Conservation (phyloP, 2,329 filamentous ascomycete species). For the Rhinocladiella mackenziei region DNA sequence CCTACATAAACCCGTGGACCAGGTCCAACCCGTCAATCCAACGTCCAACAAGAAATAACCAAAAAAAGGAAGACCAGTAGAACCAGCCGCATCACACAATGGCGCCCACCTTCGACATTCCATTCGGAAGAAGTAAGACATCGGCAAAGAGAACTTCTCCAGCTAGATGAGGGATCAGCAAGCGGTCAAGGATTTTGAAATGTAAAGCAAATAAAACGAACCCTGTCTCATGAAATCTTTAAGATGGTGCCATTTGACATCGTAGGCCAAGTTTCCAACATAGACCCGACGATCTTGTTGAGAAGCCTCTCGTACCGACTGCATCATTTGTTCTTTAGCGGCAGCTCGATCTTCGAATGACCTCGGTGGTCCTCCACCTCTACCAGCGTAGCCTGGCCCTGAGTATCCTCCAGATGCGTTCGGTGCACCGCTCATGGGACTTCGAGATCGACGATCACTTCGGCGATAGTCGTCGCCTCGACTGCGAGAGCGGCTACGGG, state of each 20-base stretch:
- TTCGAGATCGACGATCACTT: constrained; percentile 72
- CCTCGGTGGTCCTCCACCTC: constrained; percentile 62
- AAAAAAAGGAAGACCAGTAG: constrained; percentile 61
- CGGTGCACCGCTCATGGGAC: constrained; percentile 69
- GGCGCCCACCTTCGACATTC: constrained; percentile 99
- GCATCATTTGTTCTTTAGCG: constrained; percentile 94
- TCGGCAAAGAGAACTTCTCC: constrained; percentile 99
- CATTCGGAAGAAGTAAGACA: constrained; percentile 98
- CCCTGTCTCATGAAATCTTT: constrained; percentile 99
- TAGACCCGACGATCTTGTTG: constrained; percentile 99
- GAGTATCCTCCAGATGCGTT: constrained; percentile 68
- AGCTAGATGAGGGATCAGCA: constrained; percentile 57
- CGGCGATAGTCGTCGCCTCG: constrained; percentile 70
- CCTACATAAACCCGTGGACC: constrained; percentile 90
- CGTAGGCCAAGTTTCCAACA: constrained; percentile 97
- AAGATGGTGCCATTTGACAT: constrained; percentile 99
- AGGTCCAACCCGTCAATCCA: constrained; percentile 98
- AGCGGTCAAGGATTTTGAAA: constrained; percentile 14
- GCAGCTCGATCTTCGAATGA: constrained; percentile 77
- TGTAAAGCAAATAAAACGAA: constrained; percentile 38
- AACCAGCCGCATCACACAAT: constrained; percentile 85
- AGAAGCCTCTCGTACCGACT: constrained; percentile 84
- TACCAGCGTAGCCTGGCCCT: constrained; percentile 54
- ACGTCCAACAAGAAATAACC: constrained; percentile 69
- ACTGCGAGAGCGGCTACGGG: constrained; percentile 73